Percentiles rank a stretch among this genome's conserved stretches.
These are phyloP conservation scores for Penicillium psychrofluorescens DNA, from an alignment of 495 filamentous ascomycete genomes.

Conservation along the genomic window DNA sequence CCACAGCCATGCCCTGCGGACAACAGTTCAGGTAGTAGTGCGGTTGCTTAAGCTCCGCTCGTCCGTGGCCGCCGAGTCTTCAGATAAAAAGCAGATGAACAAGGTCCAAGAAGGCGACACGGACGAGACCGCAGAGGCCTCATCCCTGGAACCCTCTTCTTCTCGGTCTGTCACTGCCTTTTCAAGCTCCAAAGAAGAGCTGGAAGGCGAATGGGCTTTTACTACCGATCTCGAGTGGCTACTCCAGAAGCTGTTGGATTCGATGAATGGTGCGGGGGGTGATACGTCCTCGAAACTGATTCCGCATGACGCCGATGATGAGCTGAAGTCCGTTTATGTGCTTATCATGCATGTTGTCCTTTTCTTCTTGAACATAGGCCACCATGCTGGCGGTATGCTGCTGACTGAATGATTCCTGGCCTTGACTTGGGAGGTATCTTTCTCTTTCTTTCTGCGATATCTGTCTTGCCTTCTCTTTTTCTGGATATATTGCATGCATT, in stretches of 20 bases:
- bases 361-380: background rate
- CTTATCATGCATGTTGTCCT: background rate
- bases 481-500: background rate
- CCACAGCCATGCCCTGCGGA: conserved; percentile 5
- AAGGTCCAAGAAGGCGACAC: background rate
- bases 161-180: background rate
- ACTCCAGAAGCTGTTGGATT: background rate
- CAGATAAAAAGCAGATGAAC: background rate
- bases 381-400: background rate
- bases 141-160: background rate
- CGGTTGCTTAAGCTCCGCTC: conserved; percentile 8
- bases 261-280: background rate
- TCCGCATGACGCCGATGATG: background rate
- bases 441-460: background rate
- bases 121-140: background rate
- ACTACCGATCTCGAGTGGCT: background rate
- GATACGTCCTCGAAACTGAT: background rate
- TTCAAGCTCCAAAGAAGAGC: background rate
- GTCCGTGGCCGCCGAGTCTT: conserved; percentile 1
- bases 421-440: background rate
- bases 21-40: conserved; percentile 7
- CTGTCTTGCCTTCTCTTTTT: background rate
- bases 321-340: background rate
- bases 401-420: background rate
- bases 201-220: background rate